Base-by-base conservation (phyloP, 352 stramenopile species). In the Pythium folliculosum region DNA sequence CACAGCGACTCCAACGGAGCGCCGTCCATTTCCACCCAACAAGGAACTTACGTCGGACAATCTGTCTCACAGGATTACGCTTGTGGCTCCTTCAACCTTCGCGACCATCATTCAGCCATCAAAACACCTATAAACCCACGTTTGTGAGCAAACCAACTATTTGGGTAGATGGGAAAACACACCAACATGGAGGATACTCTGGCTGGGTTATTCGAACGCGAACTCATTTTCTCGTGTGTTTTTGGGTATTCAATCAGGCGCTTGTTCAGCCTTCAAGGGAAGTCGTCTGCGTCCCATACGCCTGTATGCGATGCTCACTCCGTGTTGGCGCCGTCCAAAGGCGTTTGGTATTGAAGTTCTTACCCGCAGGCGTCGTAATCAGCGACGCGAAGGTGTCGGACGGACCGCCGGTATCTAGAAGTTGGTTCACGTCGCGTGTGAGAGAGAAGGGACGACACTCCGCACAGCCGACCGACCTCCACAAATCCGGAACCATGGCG, bases 1-100 rank as follows among this genome's bases (percentile, higher is more conserved):
- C 40, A 16, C 17, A 8, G 40, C 40, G 40, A 47, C 40, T 47
- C 40, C 9, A 47, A 13, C 6, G n/a, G 40, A 47, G 27, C 27
- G 27, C 27, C 27, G 27, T 32, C 27, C 27, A 32, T 32, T 32
- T 32, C 27, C 27, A 32, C 44, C 12, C 49, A 17, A 14, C 9
- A 7, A 30, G 25, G n/a, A 30, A 8, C n/a, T 9, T 12, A 23
- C 44, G 44, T 50, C 44, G 44, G 44, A 25, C 38, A 23, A 51
- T 23, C 43, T 63, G 56, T 63, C 56, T 45, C 57, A 63, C 23
- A 13, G n/a, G 57, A 62, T 62, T 62, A 62, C 55, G 55, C 23
- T 22, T 30, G 8, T 10, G 21, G 0, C 14, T 56, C 49, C 62
- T 69, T 69, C 62, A 69, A 69, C 52, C 43, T 43, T 21, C 10